These are phyloP conservation scores for Xylaria sp. DNA, from an alignment of 2,329 filamentous ascomycete species.

Conservation along the genomic window DNA sequence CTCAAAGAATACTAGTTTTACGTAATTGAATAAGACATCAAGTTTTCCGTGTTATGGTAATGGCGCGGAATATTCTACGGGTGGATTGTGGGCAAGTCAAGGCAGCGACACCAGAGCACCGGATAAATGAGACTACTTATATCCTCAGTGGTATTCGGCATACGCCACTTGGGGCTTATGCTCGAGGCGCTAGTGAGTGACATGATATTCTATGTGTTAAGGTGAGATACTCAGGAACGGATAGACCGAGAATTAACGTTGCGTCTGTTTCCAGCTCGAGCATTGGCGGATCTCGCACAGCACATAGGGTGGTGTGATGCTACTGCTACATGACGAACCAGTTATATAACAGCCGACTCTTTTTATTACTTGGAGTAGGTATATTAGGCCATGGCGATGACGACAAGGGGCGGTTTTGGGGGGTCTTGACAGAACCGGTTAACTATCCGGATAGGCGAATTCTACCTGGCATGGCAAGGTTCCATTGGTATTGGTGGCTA, in stretches of 20 bases:
- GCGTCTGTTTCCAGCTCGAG: slow-evolving; percentile 20
- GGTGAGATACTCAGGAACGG: slow-evolving; percentile 7
- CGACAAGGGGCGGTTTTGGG: slow-evolving; percentile 12
- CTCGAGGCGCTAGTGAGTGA: too few species aligned
- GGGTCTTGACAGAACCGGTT: slow-evolving; percentile 23
- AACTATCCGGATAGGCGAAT: slow-evolving; percentile 22
- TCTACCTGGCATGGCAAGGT: background rate
- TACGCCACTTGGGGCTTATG: slow-evolving; percentile 23
- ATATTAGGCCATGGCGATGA: slow-evolving; percentile 14
- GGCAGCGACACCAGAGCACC: slow-evolving; percentile 32
- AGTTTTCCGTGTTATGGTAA: slow-evolving; percentile 33
- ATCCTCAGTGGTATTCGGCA: slow-evolving; percentile 5
- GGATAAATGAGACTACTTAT: slow-evolving; percentile 41
- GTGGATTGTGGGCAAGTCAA: slow-evolving; percentile 37
- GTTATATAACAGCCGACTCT: slow-evolving; percentile 37
- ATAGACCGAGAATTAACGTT: slow-evolving; percentile 27
- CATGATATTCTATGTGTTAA: background rate
- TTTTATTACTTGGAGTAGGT: slow-evolving; percentile 20
- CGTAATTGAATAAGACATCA: slow-evolving; percentile 26
- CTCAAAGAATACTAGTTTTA: slow-evolving; percentile 19
- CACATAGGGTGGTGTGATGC: slow-evolving; percentile 36
- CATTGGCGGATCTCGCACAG: slow-evolving; percentile 9
- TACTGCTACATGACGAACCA: slow-evolving; percentile 41
- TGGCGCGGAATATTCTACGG: slow-evolving; percentile 38
- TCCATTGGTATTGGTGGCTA: background rate